Percentiles rank a stretch among this genome's conserved stretches.
Conservation (phyloP, 2,329 filamentous ascomycete species). For the Trichoderma oligosporum region DNA sequence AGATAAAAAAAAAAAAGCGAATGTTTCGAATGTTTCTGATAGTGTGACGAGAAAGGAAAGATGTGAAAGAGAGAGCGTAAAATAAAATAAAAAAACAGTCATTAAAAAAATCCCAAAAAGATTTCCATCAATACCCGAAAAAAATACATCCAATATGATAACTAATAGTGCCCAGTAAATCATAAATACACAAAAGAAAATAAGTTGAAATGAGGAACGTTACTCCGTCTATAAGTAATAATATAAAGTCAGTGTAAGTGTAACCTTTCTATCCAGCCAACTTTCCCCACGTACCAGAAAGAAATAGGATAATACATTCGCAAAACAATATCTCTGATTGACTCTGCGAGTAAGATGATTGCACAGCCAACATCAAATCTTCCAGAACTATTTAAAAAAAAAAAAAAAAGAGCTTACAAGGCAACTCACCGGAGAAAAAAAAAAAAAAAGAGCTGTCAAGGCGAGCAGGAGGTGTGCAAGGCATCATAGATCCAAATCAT, state of each 20-base stretch:
- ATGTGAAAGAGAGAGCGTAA: not conserved
- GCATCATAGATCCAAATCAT: no score
- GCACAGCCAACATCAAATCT: not conserved
- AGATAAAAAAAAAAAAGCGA: not conserved
- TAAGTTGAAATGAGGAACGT: not conserved
- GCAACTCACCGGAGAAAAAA: not conserved
- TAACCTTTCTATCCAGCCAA: not conserved
- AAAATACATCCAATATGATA: not conserved
- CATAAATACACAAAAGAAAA: not conserved
- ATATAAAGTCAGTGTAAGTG: slow-evolving; percentile 1
- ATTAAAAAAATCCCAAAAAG: not conserved
- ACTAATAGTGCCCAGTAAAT: not conserved
- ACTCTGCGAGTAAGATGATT: not conserved
- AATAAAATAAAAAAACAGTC: not conserved
- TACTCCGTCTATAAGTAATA: not conserved
- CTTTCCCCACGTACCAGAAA: not conserved
- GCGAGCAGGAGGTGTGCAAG: no score
- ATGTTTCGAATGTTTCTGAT: not conserved
- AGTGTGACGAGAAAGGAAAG: not conserved
- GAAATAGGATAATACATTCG: slow-evolving; percentile 3
- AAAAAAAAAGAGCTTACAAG: not conserved
- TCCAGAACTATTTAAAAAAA: not conserved
- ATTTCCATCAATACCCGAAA: not conserved
- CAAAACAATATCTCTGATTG: not conserved
- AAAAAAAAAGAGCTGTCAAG: no score